Conservation (phyloP, 306 rosid species). For the Trifolium repens region DNA sequence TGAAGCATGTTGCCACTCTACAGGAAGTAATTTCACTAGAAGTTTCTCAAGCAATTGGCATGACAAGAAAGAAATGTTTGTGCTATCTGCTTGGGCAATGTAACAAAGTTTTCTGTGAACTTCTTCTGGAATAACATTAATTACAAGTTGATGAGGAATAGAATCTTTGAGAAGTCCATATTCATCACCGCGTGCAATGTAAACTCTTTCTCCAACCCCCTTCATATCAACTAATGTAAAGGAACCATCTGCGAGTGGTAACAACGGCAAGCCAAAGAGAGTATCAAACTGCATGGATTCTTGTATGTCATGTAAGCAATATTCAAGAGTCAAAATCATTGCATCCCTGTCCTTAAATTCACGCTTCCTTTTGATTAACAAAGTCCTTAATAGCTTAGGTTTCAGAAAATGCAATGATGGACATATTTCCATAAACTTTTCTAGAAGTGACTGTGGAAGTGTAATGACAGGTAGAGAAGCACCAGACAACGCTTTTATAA, state of each 20-base stretch:
- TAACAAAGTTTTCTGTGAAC: constrained; percentile 75
- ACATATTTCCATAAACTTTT: constrained; percentile 82
- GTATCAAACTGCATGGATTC: constrained; percentile 66
- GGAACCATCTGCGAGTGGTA: constrained; percentile 90
- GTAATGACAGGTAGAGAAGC: constrained; percentile 77
- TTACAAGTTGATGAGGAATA: constrained; percentile 78
- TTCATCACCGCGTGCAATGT: constrained; percentile 82
- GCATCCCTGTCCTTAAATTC: constrained; percentile 82
- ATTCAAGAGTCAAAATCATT: constrained; percentile 83
- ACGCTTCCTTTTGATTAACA: constrained; percentile 85
- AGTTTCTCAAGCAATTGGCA: constrained; percentile 89
- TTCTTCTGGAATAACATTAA: constrained; percentile 65
- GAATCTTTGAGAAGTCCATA: constrained; percentile 89
- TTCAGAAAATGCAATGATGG: constrained; percentile 87
- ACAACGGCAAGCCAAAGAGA: constrained; percentile 76
- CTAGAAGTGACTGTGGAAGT: constrained; percentile 70
- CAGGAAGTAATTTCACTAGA: constrained; percentile 78
- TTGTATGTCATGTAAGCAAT: constrained; percentile 87
- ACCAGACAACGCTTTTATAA: constrained; percentile 72
- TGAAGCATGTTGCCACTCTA: constrained; percentile 87
- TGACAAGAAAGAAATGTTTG: constrained; percentile 84
- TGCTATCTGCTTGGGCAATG: constrained; percentile 68
- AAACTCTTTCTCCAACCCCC: constrained; percentile 86
- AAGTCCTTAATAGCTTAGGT: constrained; percentile 78
- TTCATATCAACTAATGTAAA: constrained; percentile 75